These are phyloP conservation scores for Colletotrichum lindemuthianum DNA, from an alignment of 2,329 filamentous ascomycete genomes.

Conservation along the genomic window DNA sequence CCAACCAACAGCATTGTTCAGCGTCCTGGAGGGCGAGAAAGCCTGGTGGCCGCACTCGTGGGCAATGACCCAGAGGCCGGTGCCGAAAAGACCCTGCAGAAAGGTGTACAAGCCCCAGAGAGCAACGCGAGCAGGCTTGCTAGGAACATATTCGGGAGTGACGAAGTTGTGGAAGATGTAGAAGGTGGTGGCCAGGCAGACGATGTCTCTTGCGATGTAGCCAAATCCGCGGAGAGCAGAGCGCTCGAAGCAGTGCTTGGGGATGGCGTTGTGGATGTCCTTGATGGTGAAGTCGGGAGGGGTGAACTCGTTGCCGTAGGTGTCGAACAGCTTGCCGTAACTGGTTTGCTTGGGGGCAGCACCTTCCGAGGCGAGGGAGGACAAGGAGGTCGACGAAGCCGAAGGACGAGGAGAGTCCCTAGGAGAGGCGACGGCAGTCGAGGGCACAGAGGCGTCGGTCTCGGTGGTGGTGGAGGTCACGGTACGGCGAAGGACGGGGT, in stretches of 20 bases:
- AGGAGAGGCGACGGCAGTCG: constrained; percentile 67
- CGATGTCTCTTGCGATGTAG: constrained; percentile 87
- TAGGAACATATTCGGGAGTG: constrained; percentile 85
- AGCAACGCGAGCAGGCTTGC: constrained; percentile 69
- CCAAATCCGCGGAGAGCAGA: constrained; percentile 78
- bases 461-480: constrained; percentile 52
- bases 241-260: constrained; percentile 95
- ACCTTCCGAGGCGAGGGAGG: constrained; percentile 81
- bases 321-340: constrained; percentile 82
- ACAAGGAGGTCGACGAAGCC: constrained; percentile 90
- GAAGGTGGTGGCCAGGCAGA: constrained; percentile 79
- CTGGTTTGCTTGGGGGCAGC: constrained; percentile 56
- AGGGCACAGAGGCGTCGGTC: constrained; percentile 60
- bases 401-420: constrained; percentile 69
- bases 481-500: constrained; percentile 60
- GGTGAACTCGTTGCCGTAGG: constrained; percentile 94
- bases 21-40: constrained; percentile 88
- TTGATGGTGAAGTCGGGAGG: constrained; percentile 97
- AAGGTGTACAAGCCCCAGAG: constrained; percentile 77
- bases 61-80: constrained; percentile 94
- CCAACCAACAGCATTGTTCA: constrained; percentile 96
- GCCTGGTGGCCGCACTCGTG: constrained; percentile 98
- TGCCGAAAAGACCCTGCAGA: constrained; percentile 91
- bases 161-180: constrained; percentile 89
- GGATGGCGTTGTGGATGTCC: constrained; percentile 95